Evolutionary conservation across 805 yeast species (phyloP).

Genomic region (Metschnikowia vanudenii): DNA sequence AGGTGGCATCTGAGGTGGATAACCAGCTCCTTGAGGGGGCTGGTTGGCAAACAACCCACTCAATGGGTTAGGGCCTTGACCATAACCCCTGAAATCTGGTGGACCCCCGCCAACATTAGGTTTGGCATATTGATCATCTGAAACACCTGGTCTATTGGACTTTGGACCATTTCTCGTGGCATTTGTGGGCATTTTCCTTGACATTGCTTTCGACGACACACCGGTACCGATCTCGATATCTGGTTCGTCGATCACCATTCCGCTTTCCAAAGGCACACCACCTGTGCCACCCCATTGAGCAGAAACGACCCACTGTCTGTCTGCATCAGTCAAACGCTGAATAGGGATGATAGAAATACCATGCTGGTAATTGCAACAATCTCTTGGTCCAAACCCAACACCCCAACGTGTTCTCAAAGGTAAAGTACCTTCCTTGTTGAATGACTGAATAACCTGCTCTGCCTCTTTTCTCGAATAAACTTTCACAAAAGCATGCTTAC

Average conservation of each 20-base stretch:
- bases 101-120: conserved; percentile 38
- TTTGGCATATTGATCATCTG: conserved; percentile 42
- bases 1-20: conserved; percentile 14
- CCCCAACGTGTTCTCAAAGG: conserved; percentile 94
- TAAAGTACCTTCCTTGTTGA: conserved; percentile 63
- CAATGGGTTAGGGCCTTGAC: conserved; percentile 45
- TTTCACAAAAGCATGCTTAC: conserved; percentile 95
- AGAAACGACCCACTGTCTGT: conserved; percentile 77
- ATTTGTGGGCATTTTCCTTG: conserved; percentile 90
- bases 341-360: conserved; percentile 89
- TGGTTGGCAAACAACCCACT: conserved; percentile 43
- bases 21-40: conserved; percentile 17
- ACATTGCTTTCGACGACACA: conserved; percentile 86
- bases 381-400: conserved; percentile 98
- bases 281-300: conserved; percentile 99
- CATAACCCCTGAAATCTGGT: conserved; percentile 35
- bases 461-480: conserved; percentile 92
- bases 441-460: conserved; percentile 70
- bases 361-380: conserved; percentile 91
- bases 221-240: conserved; percentile 97
- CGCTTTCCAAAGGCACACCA: conserved; percentile 74
- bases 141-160: conserved; percentile 64
- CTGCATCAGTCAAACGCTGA: conserved; percentile 89
- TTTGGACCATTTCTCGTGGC: conserved; percentile 82
- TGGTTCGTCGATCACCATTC: conserved; percentile 90